phyloP scores from a whole-genome alignment of 345 rosid species.

The Populus davidiana region DNA sequence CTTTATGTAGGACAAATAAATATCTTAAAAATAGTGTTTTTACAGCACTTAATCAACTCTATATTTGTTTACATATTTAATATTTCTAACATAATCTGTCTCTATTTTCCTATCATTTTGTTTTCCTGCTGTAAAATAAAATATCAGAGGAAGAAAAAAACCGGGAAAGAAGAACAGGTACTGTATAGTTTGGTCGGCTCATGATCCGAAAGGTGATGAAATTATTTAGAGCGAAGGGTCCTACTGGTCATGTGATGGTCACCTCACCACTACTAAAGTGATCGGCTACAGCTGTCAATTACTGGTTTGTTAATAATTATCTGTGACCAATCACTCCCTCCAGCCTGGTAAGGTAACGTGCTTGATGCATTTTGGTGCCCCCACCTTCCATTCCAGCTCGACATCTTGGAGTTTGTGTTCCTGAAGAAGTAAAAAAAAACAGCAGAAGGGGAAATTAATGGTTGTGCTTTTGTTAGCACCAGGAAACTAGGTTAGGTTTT shows the following conservation, averaged over 20 bases:
- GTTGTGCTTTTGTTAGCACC: no score
- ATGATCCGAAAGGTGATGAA: background rate
- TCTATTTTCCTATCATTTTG: background rate
- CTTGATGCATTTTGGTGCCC: background rate
- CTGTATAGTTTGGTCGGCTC: background rate
- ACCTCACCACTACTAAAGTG: background rate
- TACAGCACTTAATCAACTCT: no score
- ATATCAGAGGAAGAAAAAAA: no score
- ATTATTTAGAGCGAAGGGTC: background rate
- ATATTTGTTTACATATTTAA: no score
- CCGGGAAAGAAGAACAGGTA: background rate
- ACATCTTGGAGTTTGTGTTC: background rate
- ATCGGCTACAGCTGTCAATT: conserved; percentile 19
- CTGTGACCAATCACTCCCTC: conserved; percentile 16
- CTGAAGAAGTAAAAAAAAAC: background rate
- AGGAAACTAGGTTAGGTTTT: no score
- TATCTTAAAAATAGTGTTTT: no score
- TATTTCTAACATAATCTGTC: background rate
- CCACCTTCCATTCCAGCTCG: background rate
- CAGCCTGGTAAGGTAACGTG: conserved; percentile 21
- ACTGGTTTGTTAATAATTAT: conserved; percentile 5
- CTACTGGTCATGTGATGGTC: background rate
- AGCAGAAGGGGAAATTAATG: no score
- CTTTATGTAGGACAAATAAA: no score
- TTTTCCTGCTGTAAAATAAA: no score